Conservation (phyloP, 2,329 filamentous ascomycete species). For the Pestalotiopsis sp. region DNA sequence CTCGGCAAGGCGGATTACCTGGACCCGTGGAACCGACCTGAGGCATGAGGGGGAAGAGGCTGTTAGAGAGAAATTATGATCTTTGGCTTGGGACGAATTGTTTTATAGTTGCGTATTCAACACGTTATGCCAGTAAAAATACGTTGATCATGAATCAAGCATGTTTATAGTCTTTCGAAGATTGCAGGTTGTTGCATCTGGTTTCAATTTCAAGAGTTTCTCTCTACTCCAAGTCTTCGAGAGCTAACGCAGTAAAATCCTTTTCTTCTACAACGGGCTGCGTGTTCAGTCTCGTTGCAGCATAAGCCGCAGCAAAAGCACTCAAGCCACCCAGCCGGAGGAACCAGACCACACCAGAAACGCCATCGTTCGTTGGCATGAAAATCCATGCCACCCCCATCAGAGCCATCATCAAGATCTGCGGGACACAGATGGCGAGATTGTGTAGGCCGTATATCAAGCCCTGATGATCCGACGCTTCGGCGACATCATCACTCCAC, state of each 20-base stretch:
- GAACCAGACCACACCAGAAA: slow-evolving; percentile 2
- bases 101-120: no score
- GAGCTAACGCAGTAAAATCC: neutral
- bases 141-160: no score
- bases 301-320: neutral
- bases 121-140: no score
- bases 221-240: neutral
- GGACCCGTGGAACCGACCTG: neutral
- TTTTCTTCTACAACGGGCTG: neutral
- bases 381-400: neutral
- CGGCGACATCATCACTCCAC: neutral
- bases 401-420: slow-evolving; percentile 1
- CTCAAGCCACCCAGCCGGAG: slow-evolving; percentile 1
- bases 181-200: no score
- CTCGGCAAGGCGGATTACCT: slow-evolving; percentile 56
- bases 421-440: slow-evolving; percentile 2
- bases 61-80: no score
- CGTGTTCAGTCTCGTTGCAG: neutral
- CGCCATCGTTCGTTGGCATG: neutral
- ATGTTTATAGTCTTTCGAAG: no score
- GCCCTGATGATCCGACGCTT: neutral
- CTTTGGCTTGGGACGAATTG: no score
- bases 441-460: slow-evolving; percentile 1
- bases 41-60: neutral
- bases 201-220: no score